These are phyloP conservation scores for Penicillium desertorum DNA, from an alignment of 495 filamentous ascomycete species.

Conservation along the genomic window DNA sequence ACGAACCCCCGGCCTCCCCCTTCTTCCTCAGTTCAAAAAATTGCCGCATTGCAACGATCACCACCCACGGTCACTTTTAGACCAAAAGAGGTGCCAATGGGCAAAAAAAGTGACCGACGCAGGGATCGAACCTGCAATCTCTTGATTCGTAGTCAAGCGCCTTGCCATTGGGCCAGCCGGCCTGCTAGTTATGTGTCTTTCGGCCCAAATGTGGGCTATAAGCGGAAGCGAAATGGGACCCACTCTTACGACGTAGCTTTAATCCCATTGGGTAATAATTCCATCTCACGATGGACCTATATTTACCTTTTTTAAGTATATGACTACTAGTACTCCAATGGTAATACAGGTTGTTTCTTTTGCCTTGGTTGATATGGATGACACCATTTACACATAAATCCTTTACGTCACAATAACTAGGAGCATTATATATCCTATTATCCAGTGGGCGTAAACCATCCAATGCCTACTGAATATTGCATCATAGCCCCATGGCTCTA, in stretches of 20 bases:
- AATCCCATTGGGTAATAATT: not conserved
- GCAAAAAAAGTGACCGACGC: constrained; percentile 23
- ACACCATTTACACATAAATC: not conserved
- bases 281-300: not conserved
- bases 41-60: not conserved
- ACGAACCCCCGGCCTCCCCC: no score
- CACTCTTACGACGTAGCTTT: not conserved
- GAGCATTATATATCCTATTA: not conserved
- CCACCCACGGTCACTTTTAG: not conserved
- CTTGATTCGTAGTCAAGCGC: constrained; percentile 71
- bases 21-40: no score
- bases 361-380: not conserved
- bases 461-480: not conserved
- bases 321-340: no score
- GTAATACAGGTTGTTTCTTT: not conserved
- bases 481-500: not conserved
- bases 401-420: not conserved
- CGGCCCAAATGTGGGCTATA: not conserved
- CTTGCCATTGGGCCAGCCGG: constrained; percentile 68
- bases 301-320: not conserved
- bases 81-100: not conserved
- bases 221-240: no score
- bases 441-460: not conserved
- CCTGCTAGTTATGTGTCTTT: constrained; percentile 7
- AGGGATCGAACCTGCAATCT: constrained; percentile 47